These are phyloP conservation scores for Wallacemonas sp. DNA, from an alignment of 208 protist species.

Conservation along the genomic window DNA sequence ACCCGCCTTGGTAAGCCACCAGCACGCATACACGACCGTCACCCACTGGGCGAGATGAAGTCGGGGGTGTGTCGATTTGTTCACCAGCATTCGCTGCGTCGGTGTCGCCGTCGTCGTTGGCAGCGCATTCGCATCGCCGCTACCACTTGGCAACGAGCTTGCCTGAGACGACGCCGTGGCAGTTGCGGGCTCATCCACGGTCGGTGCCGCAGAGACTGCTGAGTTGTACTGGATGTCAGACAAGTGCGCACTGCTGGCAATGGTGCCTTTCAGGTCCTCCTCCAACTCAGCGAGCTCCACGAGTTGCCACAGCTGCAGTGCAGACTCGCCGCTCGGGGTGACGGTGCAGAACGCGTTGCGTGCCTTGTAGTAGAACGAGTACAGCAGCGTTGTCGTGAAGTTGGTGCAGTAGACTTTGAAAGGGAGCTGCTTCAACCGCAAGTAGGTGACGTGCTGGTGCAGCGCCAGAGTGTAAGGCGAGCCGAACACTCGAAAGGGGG, in stretches of 20 bases:
- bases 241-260: not conserved
- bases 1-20: conserved; percentile 80
- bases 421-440: conserved; percentile 79
- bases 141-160: no score
- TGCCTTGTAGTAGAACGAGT: conserved; percentile 63
- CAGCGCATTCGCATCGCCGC: not conserved
- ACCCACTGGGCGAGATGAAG: conserved; percentile 72
- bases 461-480: conserved; percentile 69
- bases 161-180: no score
- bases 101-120: not conserved
- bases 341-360: conserved; percentile 64
- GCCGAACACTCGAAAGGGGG: conserved; percentile 74
- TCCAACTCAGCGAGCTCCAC: conserved; percentile 58
- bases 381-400: conserved; percentile 71
- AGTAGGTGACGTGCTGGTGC: conserved; percentile 83
- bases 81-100: conserved; percentile 41
- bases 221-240: conserved; percentile 13
- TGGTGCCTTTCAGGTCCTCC: conserved; percentile 27
- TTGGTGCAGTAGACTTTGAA: conserved; percentile 86
- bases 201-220: no score
- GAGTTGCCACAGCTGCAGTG: conserved; percentile 81
- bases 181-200: no score
- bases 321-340: conserved; percentile 45
- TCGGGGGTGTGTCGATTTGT: conserved; percentile 67
- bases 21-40: conserved; percentile 72